These are phyloP conservation scores for Lasiodiplodia theobromae DNA, from an alignment of 2,329 filamentous ascomycete genomes.

Conservation along the genomic window DNA sequence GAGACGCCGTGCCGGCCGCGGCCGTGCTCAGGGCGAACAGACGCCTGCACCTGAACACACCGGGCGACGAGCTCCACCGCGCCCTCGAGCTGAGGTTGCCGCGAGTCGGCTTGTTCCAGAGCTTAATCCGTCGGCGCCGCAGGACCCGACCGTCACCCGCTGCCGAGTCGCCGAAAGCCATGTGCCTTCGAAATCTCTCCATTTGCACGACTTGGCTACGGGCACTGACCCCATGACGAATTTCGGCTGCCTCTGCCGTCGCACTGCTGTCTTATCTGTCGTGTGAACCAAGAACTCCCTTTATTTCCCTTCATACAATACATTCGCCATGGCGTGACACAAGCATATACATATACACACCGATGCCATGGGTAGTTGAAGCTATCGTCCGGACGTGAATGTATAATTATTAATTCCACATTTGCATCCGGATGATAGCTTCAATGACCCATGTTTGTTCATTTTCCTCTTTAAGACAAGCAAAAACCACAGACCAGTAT, in stretches of 20 bases:
- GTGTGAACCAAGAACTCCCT: not conserved
- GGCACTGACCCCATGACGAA: not conserved
- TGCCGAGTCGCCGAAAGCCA: not conserved
- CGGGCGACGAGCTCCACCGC: not conserved
- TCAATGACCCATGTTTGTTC: too few species aligned
- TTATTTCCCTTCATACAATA: slow-evolving; percentile 10
- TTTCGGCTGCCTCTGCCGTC: not conserved
- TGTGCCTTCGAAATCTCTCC: not conserved
- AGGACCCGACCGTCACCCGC: not conserved
- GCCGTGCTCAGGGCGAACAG: slow-evolving; percentile 2
- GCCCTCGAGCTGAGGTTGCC: not conserved
- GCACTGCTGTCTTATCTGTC: not conserved
- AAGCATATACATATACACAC: slow-evolving; percentile 10
- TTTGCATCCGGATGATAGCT: too few species aligned
- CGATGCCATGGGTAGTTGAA: too few species aligned
- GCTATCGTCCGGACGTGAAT: too few species aligned
- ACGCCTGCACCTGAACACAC: not conserved
- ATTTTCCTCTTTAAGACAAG: too few species aligned
- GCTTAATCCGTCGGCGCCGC: not conserved
- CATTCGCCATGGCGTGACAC: slow-evolving; percentile 9
- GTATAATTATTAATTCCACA: too few species aligned
- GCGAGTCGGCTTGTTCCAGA: slow-evolving; percentile 5
- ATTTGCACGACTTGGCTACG: not conserved
- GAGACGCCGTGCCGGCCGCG: not conserved
- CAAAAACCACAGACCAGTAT: not conserved